Evolutionary conservation across 805 yeast genomes (phyloP).

Genomic region (Candida maesae): DNA sequence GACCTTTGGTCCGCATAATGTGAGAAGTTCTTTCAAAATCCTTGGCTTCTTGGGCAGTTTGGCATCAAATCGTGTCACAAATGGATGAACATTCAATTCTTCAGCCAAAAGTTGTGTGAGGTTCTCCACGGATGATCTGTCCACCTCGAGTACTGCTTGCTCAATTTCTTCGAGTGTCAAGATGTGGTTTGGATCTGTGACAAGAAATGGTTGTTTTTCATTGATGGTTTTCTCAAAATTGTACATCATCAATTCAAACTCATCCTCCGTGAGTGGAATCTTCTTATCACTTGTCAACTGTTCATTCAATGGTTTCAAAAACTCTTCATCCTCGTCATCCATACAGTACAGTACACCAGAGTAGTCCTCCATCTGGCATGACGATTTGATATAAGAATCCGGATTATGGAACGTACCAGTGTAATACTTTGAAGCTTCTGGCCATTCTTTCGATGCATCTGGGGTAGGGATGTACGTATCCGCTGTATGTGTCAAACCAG

Average conservation of each 20-base stretch:
- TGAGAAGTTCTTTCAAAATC: conserved; percentile 45
- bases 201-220: conserved; percentile 82
- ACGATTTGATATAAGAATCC: conserved; percentile 75
- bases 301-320: conserved; percentile 44
- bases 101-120: conserved; percentile 55
- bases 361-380: conserved; percentile 96
- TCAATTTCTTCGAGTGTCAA: conserved; percentile 66
- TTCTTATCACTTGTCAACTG: conserved; percentile 21
- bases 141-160: conserved; percentile 41
- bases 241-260: conserved; percentile 76
- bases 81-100: conserved; percentile 52
- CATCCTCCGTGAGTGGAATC: conserved; percentile 62
- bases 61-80: conserved; percentile 54
- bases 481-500: conserved; percentile 57
- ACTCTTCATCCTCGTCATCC: conserved; percentile 85
- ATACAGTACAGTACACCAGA: conserved; percentile 80
- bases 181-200: conserved; percentile 80
- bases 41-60: conserved; percentile 37
- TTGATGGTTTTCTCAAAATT: conserved; percentile 69
- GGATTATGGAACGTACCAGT: conserved; percentile 66
- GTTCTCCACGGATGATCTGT: conserved; percentile 47
- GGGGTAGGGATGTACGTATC: conserved; percentile 78
- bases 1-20: conserved; percentile 57
- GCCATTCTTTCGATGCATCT: conserved; percentile 83
- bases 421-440: conserved; percentile 71